These are phyloP conservation scores for Vigna radiata DNA, from an alignment of 306 rosid genomes.

Conservation along the genomic window DNA sequence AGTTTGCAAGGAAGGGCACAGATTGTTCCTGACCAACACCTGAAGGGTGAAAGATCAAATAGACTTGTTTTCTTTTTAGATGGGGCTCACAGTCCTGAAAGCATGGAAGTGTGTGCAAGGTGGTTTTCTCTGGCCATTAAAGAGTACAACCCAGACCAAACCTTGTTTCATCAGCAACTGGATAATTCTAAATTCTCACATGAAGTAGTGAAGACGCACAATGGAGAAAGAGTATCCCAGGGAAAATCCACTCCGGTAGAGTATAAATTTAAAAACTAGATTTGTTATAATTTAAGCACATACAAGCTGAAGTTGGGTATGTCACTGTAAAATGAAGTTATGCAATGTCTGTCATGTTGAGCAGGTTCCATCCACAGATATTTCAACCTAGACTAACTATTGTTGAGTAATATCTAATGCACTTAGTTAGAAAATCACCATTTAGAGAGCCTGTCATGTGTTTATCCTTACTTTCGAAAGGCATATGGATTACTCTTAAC, in stretches of 20 bases:
- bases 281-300: conserved; percentile 18
- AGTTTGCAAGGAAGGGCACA: conserved; percentile 98
- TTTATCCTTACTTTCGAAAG: conserved; percentile 7
- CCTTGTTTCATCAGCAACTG: conserved; percentile 49
- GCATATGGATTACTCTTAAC: conserved; percentile 8
- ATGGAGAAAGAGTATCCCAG: conserved; percentile 44
- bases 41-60: conserved; percentile 58
- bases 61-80: conserved; percentile 85
- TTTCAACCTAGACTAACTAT: conserved; percentile 17
- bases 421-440: conserved; percentile 29
- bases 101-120: conserved; percentile 85
- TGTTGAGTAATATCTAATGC: conserved; percentile 18
- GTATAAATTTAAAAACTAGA: conserved; percentile 34
- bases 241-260: conserved; percentile 74
- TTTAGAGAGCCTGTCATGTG: conserved; percentile 12
- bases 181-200: conserved; percentile 54
- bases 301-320: conserved; percentile 32
- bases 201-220: conserved; percentile 50
- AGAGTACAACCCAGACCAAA: conserved; percentile 54
- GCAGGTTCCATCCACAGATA: conserved; percentile 12
- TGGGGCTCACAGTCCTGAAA: conserved; percentile 99
- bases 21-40: conserved; percentile 70
- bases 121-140: conserved; percentile 83
- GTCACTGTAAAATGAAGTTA: not conserved
- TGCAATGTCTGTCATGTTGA: not conserved